A percentile compares a stretch with the other conserved stretches of the same genome.
phyloP scores from a whole-genome alignment of 345 rosid genomes.

The Brassica cretica region DNA sequence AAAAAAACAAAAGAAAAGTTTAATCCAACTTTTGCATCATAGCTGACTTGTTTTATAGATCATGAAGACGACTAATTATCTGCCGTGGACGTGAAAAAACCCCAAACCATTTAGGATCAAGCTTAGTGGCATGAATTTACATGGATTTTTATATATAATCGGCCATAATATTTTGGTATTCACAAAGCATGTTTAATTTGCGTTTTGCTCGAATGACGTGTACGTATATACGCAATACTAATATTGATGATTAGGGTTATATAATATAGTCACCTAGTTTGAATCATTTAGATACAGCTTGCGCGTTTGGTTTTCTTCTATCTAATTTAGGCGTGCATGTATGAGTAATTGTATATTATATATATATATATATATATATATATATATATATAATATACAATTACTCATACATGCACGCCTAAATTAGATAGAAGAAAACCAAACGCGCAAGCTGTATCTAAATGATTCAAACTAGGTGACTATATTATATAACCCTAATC shows the following conservation, averaged over 20 bases:
- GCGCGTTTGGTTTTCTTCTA: conserved; percentile 13
- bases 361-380: neutral
- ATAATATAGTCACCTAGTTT: conserved; percentile 25
- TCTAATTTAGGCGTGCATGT: conserved; percentile 21
- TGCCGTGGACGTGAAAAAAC: conserved; percentile 6
- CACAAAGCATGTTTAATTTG: neutral
- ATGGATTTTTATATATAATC: neutral
- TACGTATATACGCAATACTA: neutral
- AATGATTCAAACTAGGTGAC: conserved; percentile 32
- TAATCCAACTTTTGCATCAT: conserved; percentile 14
- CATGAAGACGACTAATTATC: conserved; percentile 9
- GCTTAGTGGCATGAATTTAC: conserved; percentile 6
- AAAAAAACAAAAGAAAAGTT: neutral
- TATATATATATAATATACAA: neutral
- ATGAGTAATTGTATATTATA: neutral
- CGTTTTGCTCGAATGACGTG: neutral
- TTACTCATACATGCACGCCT: conserved; percentile 21
- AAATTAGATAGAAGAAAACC: conserved; percentile 1
- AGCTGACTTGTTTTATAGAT: neutral
- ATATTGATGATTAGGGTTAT: neutral
- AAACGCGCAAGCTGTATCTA: conserved; percentile 26
- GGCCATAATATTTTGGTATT: neutral
- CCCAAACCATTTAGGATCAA: conserved; percentile 10
- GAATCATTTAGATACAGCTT: conserved; percentile 32
- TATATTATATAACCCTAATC: neutral